These are phyloP conservation scores for Boletellus ananas DNA, from an alignment of 768 basidiomycete genomes.

Conservation along the genomic window DNA sequence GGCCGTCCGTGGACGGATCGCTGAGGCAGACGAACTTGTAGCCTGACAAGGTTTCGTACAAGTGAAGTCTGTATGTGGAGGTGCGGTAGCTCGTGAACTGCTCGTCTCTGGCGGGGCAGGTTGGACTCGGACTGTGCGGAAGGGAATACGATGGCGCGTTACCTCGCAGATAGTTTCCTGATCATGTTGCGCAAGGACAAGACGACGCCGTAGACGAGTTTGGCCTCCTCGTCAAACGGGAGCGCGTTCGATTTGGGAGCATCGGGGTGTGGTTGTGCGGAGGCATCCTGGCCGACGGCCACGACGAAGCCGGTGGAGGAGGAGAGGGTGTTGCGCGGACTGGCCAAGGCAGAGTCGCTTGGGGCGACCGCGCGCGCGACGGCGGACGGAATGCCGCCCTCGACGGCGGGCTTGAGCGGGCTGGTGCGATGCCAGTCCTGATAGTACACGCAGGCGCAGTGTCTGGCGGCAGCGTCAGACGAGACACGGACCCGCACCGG, in stretches of 20 bases:
- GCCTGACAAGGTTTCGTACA: slow-evolving; percentile 86
- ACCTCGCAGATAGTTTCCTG: slow-evolving; percentile 86
- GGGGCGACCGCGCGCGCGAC: slow-evolving; percentile 69
- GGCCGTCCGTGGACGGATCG: slow-evolving; percentile 78
- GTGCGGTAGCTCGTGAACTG: slow-evolving; percentile 89
- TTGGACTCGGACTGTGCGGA: background rate
- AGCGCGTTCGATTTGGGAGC: slow-evolving; percentile 48
- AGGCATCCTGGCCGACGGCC: slow-evolving; percentile 48
- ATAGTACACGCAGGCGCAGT: slow-evolving; percentile 91
- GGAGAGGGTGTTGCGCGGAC: slow-evolving; percentile 64
- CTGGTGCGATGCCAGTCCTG: slow-evolving; percentile 90
- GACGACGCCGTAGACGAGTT: slow-evolving; percentile 95
- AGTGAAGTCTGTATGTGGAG: slow-evolving; percentile 87
- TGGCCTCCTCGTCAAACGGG: slow-evolving; percentile 95
- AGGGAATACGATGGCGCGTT: slow-evolving; percentile 3
- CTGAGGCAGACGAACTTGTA: slow-evolving; percentile 96
- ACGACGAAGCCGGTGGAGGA: slow-evolving; percentile 67
- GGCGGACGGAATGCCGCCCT: slow-evolving; percentile 72
- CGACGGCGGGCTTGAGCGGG: slow-evolving; percentile 65
- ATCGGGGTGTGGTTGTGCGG: slow-evolving; percentile 14
- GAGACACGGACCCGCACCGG: too few species aligned
- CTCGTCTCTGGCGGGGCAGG: slow-evolving; percentile 63
- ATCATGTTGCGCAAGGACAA: slow-evolving; percentile 91
- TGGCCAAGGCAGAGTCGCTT: slow-evolving; percentile 41
- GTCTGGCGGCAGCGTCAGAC: slow-evolving; percentile 42